A percentile compares a stretch with the other conserved stretches of the same genome.
phyloP scores from a whole-genome alignment of 2,329 filamentous ascomycete species.

The Thermochaetoides dissita region DNA sequence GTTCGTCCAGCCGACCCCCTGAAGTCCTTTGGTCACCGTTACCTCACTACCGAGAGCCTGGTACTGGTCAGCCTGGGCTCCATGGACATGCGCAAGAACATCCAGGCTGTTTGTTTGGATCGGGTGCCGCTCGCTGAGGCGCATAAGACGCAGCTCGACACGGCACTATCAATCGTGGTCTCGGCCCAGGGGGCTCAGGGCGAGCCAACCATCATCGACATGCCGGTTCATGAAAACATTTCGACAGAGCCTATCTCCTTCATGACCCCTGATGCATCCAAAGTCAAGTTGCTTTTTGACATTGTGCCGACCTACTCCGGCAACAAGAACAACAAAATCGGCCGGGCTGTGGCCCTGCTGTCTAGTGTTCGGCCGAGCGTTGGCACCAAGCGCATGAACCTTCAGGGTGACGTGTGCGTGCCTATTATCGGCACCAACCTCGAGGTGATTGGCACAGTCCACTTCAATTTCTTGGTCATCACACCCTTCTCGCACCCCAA shows the following conservation, averaged over 20 bases:
- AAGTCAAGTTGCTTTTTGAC: conserved; percentile 85
- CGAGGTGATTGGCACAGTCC: conserved; percentile 85
- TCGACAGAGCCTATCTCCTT: conserved; percentile 89
- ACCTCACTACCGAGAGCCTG: conserved; percentile 77
- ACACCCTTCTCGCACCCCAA: conserved; percentile 90
- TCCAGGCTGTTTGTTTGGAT: conserved; percentile 73
- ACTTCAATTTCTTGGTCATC: conserved; percentile 93
- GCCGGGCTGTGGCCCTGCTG: conserved; percentile 74
- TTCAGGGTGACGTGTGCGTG: conserved; percentile 84
- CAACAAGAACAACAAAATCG: conserved; percentile 74
- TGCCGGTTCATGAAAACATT: conserved; percentile 88
- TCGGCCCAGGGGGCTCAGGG: conserved; percentile 74
- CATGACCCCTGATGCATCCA: conserved; percentile 59
- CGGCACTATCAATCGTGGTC: conserved; percentile 80
- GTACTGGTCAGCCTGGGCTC: conserved; percentile 85
- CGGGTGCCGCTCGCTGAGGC: conserved; percentile 76
- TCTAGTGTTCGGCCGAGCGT: conserved; percentile 73
- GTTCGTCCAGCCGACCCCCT: conserved; percentile 57
- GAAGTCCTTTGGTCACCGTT: conserved; percentile 92
- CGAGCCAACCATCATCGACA: conserved; percentile 76
- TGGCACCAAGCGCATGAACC: conserved; percentile 73
- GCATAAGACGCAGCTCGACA: conserved; percentile 86
- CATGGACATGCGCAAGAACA: conserved; percentile 79
- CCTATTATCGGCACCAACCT: conserved; percentile 75
- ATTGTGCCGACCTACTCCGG: conserved; percentile 92